A percentile compares a stretch with the other conserved stretches of the same genome.
phyloP scores from a whole-genome alignment of 441 rosid genomes.

The Monsonia emarginata region DNA sequence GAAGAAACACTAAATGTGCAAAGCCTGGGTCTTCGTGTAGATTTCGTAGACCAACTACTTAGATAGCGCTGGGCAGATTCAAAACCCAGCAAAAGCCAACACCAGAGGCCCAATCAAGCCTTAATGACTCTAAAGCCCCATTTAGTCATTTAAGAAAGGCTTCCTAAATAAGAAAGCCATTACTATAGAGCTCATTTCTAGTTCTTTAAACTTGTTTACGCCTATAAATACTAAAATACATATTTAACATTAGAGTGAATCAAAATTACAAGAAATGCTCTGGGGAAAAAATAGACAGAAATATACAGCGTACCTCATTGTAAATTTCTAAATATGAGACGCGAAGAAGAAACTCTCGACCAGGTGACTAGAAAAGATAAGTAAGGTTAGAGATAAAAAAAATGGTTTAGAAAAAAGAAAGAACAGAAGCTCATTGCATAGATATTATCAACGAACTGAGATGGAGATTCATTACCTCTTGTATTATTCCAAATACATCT shows the following conservation, averaged over 20 bases:
- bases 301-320: slow-evolving; percentile 63
- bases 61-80: too few relatives aligned
- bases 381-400: neutral
- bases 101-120: neutral
- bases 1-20: too few relatives aligned
- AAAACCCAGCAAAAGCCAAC: neutral
- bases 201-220: neutral
- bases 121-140: neutral
- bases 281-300: too few relatives aligned
- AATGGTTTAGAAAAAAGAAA: neutral
- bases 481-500: slow-evolving; percentile 93
- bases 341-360: slow-evolving; percentile 90
- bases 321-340: slow-evolving; percentile 98
- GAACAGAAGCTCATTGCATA: neutral
- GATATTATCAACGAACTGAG: neutral
- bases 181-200: neutral
- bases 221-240: neutral
- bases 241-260: neutral
- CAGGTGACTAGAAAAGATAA: slow-evolving; percentile 55
- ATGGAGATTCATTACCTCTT: slow-evolving; percentile 56
- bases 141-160: too few relatives aligned
- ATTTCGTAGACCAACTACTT: too few relatives aligned
- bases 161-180: neutral
- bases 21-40: too few relatives aligned
- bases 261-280: too few relatives aligned